These are phyloP conservation scores for Phytophthora fragariae DNA, from an alignment of 352 stramenopile species.

Conservation along the genomic window DNA sequence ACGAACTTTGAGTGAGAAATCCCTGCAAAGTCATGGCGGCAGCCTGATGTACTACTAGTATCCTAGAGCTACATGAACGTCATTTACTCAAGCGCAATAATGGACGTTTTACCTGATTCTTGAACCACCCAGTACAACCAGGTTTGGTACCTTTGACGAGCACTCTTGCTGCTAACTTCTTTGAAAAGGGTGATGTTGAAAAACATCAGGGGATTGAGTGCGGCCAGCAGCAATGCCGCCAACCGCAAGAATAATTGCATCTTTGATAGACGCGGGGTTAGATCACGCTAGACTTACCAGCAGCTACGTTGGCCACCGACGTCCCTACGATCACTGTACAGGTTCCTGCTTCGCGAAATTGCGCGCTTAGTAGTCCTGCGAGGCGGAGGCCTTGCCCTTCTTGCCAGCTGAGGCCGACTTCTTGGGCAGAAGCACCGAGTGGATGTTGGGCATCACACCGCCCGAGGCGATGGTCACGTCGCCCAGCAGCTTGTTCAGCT, in stretches of 20 bases:
- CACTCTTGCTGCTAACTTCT: constrained; percentile 26
- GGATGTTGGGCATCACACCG: constrained; percentile 97
- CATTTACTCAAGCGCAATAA: no score
- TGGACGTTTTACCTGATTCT: no score
- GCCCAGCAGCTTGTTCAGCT: constrained; percentile 96
- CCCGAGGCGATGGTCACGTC: constrained; percentile 95
- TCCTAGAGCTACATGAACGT: no score
- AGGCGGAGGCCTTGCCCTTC: constrained; percentile 61
- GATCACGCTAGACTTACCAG: constrained; percentile 26
- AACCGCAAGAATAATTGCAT: constrained; percentile 29
- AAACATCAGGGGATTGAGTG: constrained; percentile 49
- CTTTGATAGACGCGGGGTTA: constrained; percentile 17
- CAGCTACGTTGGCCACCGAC: constrained; percentile 22
- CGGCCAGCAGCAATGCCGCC: constrained; percentile 9
- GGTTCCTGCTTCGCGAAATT: constrained; percentile 13
- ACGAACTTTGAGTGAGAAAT: constrained; percentile 57
- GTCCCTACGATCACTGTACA: constrained; percentile 15
- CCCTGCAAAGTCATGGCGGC: background rate
- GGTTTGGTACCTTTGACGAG: no score
- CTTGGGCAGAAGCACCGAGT: constrained; percentile 92
- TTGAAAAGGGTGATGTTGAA: constrained; percentile 53
- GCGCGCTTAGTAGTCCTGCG: constrained; percentile 65
- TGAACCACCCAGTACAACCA: no score
- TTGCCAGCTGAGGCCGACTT: constrained; percentile 68
- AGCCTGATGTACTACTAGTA: background rate